phyloP scores from a whole-genome alignment of 148 eudicot species.

The Arctostaphylos glauca region DNA sequence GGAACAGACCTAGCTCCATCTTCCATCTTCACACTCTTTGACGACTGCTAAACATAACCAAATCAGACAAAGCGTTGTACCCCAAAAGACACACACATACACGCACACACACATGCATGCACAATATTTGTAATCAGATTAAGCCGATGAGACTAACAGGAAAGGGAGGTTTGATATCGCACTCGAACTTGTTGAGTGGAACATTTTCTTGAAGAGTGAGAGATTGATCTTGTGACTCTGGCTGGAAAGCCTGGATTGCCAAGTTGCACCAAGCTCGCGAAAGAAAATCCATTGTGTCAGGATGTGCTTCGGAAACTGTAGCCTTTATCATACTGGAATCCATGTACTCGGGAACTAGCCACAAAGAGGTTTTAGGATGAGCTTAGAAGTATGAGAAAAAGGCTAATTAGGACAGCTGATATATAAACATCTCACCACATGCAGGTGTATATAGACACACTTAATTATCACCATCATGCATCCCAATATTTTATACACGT shows the following conservation, averaged over 20 bases:
- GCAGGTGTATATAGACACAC: constrained; percentile 6
- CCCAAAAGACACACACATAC: background rate
- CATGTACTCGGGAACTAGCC: constrained; percentile 28
- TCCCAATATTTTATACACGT: background rate
- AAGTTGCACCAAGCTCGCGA: constrained; percentile 90
- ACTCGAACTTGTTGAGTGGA: constrained; percentile 30
- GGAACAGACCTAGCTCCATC: constrained; percentile 52
- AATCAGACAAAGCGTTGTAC: background rate
- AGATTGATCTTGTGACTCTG: constrained; percentile 41
- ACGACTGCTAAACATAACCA: constrained; percentile 17
- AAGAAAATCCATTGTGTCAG: constrained; percentile 91
- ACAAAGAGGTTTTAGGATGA: background rate
- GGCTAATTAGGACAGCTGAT: background rate
- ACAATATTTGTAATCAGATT: background rate
- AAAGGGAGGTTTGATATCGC: constrained; percentile 31
- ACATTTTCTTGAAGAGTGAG: constrained; percentile 36
- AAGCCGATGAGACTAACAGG: constrained; percentile 24
- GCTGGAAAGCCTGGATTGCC: constrained; percentile 74
- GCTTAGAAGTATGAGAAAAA: constrained; percentile 14
- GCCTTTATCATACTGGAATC: constrained; percentile 41
- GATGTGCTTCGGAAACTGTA: constrained; percentile 70
- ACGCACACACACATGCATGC: background rate
- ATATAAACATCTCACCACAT: constrained; percentile 2
- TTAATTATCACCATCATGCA: constrained; percentile 9
- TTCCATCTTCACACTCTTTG: constrained; percentile 52